Base-by-base conservation (phyloP, 768 basidiomycete genomes). In the Cystofilobasidium capitatum region DNA sequence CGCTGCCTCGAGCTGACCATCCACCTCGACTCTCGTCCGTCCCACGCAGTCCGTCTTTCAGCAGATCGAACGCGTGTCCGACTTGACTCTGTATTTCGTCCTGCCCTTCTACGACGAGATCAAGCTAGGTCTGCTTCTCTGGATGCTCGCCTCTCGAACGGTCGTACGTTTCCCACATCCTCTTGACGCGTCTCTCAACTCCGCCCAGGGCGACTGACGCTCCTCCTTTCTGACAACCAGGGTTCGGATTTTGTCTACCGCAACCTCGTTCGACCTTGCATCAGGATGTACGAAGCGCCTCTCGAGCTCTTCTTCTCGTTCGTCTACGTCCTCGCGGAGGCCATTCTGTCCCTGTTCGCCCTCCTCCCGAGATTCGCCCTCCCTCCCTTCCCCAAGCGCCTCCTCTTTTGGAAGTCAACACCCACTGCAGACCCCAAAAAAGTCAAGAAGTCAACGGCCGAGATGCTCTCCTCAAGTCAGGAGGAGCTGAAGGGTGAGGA, bases 221-320 rank as follows among this genome's bases (percentile, higher is more conserved):
- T 20, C 64, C 9, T 29, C 24, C 26, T 8, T 8, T 24, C 17
- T 1, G 8, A 20, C 7, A 9, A n/a, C 14, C 51, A 63, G 66
- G 61, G 66, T 12, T 35, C 66, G 9, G 31, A 62, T 14, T 37
- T 55, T 37, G 35, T 68, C 40, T 68, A 62, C 42, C 39, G 24
- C 33, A 35, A 57, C 16, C 36, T 68, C n/a, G 45, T 63, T 35
- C 35, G 22, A 1, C 66, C 66, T 0, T 36, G 42, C 1, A 22
- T 68, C n/a, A 10, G 5, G 9, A n/a, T 22, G 35, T 63, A 57
- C 60, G 36, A 39, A 20, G 14, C n/a, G 8, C 60, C 66, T 17
- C 26, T 68, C 36, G 66, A 63, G 33, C 59, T 68, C 44, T 13
- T 54, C n/a, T 62, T 68, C 60, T 68, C 66, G 40, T 54, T 68